Evolutionary conservation across 225 moss, liverwort and hornwort genomes (phyloP).

Genomic region (Bryum argenteum): DNA sequence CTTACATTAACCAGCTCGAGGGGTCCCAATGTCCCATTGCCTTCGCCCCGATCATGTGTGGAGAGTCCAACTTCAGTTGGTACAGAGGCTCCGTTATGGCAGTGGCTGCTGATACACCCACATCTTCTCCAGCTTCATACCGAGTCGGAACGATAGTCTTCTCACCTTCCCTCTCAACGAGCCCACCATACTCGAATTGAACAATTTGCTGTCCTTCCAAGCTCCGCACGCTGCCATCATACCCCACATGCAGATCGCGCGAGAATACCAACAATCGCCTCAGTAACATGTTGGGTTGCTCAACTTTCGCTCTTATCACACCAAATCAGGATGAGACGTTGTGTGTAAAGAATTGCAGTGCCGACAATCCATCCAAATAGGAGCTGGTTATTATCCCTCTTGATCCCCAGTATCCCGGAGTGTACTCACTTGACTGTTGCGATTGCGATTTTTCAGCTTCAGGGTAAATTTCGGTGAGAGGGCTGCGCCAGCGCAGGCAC

Average conservation of each 20-base stretch:
- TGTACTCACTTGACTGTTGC: too few species aligned
- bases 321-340: constrained; percentile 65
- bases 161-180: too few species aligned
- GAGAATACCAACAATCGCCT: constrained; percentile 62
- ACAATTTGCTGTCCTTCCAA: constrained; percentile 42
- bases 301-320: constrained; percentile 62
- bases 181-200: too few species aligned
- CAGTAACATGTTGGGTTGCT: constrained; percentile 67
- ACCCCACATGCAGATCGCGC: constrained; percentile 69
- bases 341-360: constrained; percentile 67
- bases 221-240: constrained; percentile 75
- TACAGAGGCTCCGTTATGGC: too few species aligned
- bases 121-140: too few species aligned
- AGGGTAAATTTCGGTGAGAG: too few species aligned
- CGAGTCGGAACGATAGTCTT: too few species aligned
- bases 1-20: too few species aligned
- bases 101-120: too few species aligned
- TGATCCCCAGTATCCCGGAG: constrained; percentile 75
- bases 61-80: too few species aligned
- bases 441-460: too few species aligned
- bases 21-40: constrained; percentile 76
- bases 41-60: constrained; percentile 65
- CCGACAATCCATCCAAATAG: constrained; percentile 68
- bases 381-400: constrained; percentile 68
- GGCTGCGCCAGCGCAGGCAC: too few species aligned